Evolutionary conservation across 768 basidiomycete genomes (phyloP).

Genomic region (Mycena galopus): DNA sequence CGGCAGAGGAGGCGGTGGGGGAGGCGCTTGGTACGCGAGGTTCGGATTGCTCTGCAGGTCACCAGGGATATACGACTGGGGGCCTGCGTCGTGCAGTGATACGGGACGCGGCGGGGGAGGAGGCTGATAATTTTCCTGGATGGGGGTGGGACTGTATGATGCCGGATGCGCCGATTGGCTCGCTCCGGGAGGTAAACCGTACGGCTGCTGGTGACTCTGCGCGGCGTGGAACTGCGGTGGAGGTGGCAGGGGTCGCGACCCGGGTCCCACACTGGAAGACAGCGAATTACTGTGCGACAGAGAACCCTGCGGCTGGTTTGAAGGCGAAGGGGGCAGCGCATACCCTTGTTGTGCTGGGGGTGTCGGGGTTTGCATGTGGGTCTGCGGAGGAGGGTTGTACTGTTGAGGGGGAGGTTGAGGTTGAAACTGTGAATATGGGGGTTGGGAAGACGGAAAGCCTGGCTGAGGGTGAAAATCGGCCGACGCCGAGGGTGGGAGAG

Average conservation of each 20-base stretch:
- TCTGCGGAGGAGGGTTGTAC: slow-evolving; percentile 48
- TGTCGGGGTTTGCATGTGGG: slow-evolving; percentile 46
- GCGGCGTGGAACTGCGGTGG: slow-evolving; percentile 58
- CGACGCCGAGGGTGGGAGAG: slow-evolving; percentile 48
- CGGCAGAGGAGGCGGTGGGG: slow-evolving; percentile 45
- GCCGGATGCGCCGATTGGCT: slow-evolving; percentile 39
- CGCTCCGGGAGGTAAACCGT: slow-evolving; percentile 46
- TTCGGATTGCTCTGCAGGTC: slow-evolving; percentile 40
- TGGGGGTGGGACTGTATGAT: slow-evolving; percentile 41
- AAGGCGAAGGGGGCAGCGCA: slow-evolving; percentile 47
- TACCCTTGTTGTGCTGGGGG: slow-evolving; percentile 52
- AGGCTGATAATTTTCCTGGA: slow-evolving; percentile 44
- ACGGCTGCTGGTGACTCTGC: slow-evolving; percentile 44
- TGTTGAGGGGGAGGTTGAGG: slow-evolving; percentile 55
- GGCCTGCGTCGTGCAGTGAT: slow-evolving; percentile 35
- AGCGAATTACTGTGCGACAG: slow-evolving; percentile 47
- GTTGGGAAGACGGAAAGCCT: slow-evolving; percentile 49
- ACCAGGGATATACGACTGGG: slow-evolving; percentile 38
- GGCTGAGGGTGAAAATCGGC: slow-evolving; percentile 54
- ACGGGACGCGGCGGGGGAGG: slow-evolving; percentile 52
- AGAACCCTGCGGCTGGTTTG: slow-evolving; percentile 51
- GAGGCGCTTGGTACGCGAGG: slow-evolving; percentile 34
- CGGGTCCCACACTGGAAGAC: slow-evolving; percentile 46
- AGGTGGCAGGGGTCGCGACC: slow-evolving; percentile 60
- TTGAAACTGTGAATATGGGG: slow-evolving; percentile 53